Evolutionary conservation across 371 early-diverging fungal genomes (phyloP), one percentile per base, ranked within the genome.

Genomic region (Encephalitozoon intestinalis): DNA sequence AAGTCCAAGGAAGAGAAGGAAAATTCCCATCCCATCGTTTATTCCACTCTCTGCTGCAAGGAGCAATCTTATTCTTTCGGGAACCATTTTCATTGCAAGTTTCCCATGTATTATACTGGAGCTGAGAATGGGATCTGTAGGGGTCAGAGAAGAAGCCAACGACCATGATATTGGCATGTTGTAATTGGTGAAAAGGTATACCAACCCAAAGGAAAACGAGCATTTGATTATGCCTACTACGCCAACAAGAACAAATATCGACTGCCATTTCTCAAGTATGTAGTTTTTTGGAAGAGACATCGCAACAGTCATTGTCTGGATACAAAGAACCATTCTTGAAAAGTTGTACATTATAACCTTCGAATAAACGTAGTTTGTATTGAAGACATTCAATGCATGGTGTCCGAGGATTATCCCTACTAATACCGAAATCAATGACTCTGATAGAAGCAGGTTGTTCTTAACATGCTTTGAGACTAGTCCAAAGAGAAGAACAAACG

Each of bases 81-180:
- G 91, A 8, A 96, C 90, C 67, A 92, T 87, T 67, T 88, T 88
- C 75, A 92, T 92, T 0, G 96, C 94, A 87, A 93, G 94, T 54
- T 88, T 86, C 12, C 96, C 95, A 78, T 92, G 92, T 7, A 95
- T 89, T 21, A 95, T 90, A 0, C 91, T 89, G 85, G 91, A 92
- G 67, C 94, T 91, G 63, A 96, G 81, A 5, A 95, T 93, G 1
- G 95, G 95, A 86, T 96, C 95, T 0, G 95, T 96, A 0, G 95
- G 94, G 5, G 94, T 90, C 4, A 93, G 83, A 72, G 92, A 92
- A 0, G 94, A 91, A 12, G 90, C 92, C 71, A 94, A 86, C 5
- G 67, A 81, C 76, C 80, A 79, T 49, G 28, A 52, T 0, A 70
- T 52, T 6, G 54, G 15, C 9, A 15, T 70, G 37, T 41, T 49